Evolutionary conservation across 805 yeast species (phyloP).

Genomic region (Pichia gijzeniarum): DNA sequence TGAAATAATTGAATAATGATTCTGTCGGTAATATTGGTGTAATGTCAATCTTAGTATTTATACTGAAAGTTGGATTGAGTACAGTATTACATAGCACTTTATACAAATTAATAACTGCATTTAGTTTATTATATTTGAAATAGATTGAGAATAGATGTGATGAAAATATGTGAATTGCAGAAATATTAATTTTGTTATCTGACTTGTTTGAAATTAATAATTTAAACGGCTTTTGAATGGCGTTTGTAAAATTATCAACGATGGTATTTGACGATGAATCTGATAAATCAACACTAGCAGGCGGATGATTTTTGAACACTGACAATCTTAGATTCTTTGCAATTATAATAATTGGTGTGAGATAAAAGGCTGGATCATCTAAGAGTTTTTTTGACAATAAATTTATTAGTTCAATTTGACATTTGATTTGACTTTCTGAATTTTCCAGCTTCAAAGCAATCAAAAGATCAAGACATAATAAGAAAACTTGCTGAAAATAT

Average conservation of each 20-base stretch:
- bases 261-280: neutral
- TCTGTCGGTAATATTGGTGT: slow-evolving; percentile 4
- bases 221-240: slow-evolving; percentile 8
- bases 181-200: slow-evolving; percentile 5
- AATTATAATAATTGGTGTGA: slow-evolving; percentile 7
- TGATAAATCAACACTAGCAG: neutral
- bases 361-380: slow-evolving; percentile 6
- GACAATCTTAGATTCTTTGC: slow-evolving; percentile 1
- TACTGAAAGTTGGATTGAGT: neutral
- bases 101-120: slow-evolving; percentile 4
- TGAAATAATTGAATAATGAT: slow-evolving; percentile 6
- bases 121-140: slow-evolving; percentile 5
- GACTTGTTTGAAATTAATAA: slow-evolving; percentile 8
- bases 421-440: slow-evolving; percentile 1
- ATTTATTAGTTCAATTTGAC: slow-evolving; percentile 3
- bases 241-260: slow-evolving; percentile 7
- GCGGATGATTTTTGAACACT: slow-evolving; percentile 1
- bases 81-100: slow-evolving; percentile 8
- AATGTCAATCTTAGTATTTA: neutral
- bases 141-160: slow-evolving; percentile 9
- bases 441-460: neutral
- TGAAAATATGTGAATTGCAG: slow-evolving; percentile 10
- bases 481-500: slow-evolving; percentile 4
- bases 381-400: slow-evolving; percentile 5
- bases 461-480: slow-evolving; percentile 2